These are phyloP conservation scores for Arachis monticola DNA, from an alignment of 331 rosid species.

Conservation along the genomic window DNA sequence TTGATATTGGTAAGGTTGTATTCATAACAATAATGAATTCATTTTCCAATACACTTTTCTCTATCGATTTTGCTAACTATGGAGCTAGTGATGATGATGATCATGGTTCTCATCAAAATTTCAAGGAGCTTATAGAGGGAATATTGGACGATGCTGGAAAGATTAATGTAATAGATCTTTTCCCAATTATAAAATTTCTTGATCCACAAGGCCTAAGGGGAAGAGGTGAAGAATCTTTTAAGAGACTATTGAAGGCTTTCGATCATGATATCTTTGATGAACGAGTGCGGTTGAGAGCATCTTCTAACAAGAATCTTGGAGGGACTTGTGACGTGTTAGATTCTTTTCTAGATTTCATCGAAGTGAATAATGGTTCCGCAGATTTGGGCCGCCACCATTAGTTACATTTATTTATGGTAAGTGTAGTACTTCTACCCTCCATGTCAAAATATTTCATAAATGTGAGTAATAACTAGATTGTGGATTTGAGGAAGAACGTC, in stretches of 20 bases:
- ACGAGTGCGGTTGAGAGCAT: not conserved
- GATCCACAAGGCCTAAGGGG: not conserved
- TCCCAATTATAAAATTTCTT: not conserved
- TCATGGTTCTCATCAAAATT: not conserved
- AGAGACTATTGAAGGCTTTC: not conserved
- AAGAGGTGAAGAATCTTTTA: not conserved
- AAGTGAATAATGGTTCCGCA: not conserved
- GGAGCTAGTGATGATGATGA: not conserved
- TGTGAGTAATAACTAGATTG: no score
- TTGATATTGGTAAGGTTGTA: not conserved
- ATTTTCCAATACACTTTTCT: not conserved
- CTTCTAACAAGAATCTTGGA: no score
- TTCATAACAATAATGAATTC: conserved; percentile 1
- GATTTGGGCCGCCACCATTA: not conserved
- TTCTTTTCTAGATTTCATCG: not conserved
- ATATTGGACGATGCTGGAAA: not conserved
- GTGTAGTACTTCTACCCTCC: no score
- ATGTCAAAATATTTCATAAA: no score
- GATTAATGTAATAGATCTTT: not conserved
- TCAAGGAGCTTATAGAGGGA: not conserved
- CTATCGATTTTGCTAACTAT: not conserved
- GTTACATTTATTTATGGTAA: not conserved
- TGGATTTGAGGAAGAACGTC: no score
- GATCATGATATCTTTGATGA: not conserved
- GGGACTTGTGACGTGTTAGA: not conserved